Evolutionary conservation across 2,329 filamentous ascomycete genomes (phyloP), one percentile per base, ranked within the genome.

Genomic region (Metarhizium brunneum): DNA sequence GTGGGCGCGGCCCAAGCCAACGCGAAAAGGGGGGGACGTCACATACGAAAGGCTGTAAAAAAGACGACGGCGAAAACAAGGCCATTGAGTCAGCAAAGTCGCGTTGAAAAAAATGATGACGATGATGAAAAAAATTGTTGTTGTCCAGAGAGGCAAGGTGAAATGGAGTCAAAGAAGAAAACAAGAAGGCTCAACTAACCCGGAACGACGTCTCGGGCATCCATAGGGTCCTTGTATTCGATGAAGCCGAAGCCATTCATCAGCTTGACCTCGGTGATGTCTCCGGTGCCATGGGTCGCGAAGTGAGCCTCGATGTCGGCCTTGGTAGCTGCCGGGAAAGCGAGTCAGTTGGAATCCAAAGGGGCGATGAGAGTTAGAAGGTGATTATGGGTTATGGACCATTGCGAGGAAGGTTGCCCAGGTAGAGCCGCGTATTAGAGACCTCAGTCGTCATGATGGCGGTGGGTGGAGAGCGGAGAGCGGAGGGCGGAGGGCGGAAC

Each of bases 181-280:
- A 25, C 25, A 25, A 25, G 29, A 36, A 50, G 50, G 40, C 52
- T 29, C 42, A 53, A 69, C 86, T 78, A 83, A 96, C 94, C 92
- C 74, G 94, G 94, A 68, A 99, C 94, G 62, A 99, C 92, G 76
- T 99, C 94, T 70, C 92, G 88, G 64, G 94, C 94, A 77, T 99
- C 94, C 88, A 96, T 90, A 57, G 91, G 85, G 77, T 97, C 94
- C 75, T 96, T 95, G 76, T 97, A 99, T 75, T 99, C 94, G 71
- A 99, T 96, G 79, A 99, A 99, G 71, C 94, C 94, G 71, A 99
- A 99, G 68, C 94, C 94, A 71, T 96, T 97, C 94, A 99, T 99
- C 61, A 99, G 85, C 80, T 99, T 99, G 78, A 99, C 92, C 78
- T 99, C 94, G 64, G 88, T 94, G 71, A 99, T 97, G 73, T 96